phyloP scores from a whole-genome alignment of 352 stramenopile species.

The Saprolegnia diclina region DNA sequence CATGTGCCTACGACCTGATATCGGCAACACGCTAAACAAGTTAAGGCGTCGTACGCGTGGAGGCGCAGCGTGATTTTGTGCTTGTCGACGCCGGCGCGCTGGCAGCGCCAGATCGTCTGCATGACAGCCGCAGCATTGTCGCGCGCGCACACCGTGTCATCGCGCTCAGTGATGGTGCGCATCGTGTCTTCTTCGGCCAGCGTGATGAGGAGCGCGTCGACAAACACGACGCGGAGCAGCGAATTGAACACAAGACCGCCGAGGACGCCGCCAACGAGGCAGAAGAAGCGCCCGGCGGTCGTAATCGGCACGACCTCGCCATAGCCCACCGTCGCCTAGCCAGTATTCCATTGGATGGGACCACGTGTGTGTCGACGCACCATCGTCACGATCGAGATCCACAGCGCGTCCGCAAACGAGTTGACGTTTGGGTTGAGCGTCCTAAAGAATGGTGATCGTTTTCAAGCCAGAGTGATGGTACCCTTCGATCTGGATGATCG shows the following conservation, averaged over 20 bases:
- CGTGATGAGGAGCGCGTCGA: conserved; percentile 11
- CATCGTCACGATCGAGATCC: conserved; percentile 16
- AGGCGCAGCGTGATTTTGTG: not conserved
- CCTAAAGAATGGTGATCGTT: not conserved
- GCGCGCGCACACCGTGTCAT: not conserved
- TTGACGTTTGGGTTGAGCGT: not conserved
- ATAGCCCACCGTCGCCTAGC: conserved; percentile 11
- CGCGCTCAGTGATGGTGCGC: conserved; percentile 1
- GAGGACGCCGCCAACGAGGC: conserved; percentile 6
- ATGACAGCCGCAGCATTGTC: not conserved
- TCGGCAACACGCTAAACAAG: not conserved
- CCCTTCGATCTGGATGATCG: conserved; percentile 4
- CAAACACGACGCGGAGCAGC: conserved; percentile 6
- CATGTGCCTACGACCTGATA: not conserved
- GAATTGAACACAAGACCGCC: conserved; percentile 2
- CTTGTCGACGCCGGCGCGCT: not conserved
- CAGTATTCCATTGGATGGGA: not conserved
- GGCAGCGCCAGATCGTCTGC: not conserved
- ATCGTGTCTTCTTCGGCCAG: conserved; percentile 1
- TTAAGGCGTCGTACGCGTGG: not conserved
- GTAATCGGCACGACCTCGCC: not conserved
- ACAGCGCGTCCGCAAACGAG: conserved; percentile 1
- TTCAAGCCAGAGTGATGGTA: not conserved
- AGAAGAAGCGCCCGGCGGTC: not conserved
- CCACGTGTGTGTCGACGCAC: not conserved